phyloP scores from a whole-genome alignment of 805 yeast species.

The Hanseniaspora opuntiae region DNA sequence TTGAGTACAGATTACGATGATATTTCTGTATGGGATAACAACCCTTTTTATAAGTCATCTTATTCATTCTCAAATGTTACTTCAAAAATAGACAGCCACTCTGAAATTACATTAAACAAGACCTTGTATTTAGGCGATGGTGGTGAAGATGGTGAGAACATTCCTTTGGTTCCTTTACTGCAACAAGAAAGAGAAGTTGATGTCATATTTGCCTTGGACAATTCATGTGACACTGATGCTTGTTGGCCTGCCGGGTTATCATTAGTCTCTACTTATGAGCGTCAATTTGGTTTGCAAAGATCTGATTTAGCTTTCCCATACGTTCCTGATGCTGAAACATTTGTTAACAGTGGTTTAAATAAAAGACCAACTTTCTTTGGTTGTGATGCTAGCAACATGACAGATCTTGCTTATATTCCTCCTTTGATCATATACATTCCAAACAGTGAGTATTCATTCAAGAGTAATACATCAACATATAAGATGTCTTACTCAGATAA shows the following conservation, averaged over 20 bases:
- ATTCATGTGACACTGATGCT: constrained; percentile 48
- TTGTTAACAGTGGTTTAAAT: constrained; percentile 46
- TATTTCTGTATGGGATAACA: constrained; percentile 58
- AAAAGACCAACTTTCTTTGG: constrained; percentile 72
- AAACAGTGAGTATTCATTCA: constrained; percentile 50
- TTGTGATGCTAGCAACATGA: constrained; percentile 53
- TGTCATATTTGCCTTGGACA: constrained; percentile 52
- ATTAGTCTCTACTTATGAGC: constrained; percentile 38
- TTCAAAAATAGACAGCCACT: constrained; percentile 14
- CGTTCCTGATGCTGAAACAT: constrained; percentile 58
- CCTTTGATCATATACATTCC: constrained; percentile 72
- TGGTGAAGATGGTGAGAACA: constrained; percentile 52
- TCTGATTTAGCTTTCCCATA: constrained; percentile 59
- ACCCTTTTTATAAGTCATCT: constrained; percentile 46
- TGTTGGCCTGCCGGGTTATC: constrained; percentile 61
- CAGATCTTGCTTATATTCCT: constrained; percentile 41
- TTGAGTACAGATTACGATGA: constrained; percentile 43
- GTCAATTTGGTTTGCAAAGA: constrained; percentile 45
- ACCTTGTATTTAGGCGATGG: constrained; percentile 52
- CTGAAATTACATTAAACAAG: constrained; percentile 29
- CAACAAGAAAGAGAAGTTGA: constrained; percentile 49
- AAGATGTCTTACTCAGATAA: constrained; percentile 46
- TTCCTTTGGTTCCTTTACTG: constrained; percentile 51
- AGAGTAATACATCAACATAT: constrained; percentile 62
- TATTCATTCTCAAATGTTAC: constrained; percentile 22